Evolutionary conservation across 2,329 filamentous ascomycete species (phyloP), one percentile per base, ranked within the genome.

Genomic region (Exophiala phaeomuriformis): DNA sequence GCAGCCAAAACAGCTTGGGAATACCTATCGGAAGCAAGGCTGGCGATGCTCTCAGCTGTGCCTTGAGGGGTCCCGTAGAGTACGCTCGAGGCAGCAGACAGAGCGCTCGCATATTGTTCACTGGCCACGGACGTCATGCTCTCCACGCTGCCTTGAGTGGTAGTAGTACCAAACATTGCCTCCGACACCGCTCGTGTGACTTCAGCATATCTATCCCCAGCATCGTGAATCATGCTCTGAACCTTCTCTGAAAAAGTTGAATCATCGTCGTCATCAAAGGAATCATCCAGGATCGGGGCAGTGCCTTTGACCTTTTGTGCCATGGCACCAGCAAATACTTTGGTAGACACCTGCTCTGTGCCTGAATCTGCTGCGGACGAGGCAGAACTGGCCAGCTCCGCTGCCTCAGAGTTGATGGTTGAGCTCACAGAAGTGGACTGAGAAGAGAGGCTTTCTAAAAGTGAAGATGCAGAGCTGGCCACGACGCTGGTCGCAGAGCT

Each of bases 1-100:
- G 80, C 80, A 51, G 80, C 79, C 53, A 77, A 74, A 52, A 83
- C 77, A 49, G 81, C 81, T 55, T 78, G 71, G 30, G 71, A 68
- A 64, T 81, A 83, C 55, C 75, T 75, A 45, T 79, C 75, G 27
- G 76, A 73, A 10, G 76, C 77, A 37, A 74, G 73, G 54, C 73
- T 78, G 5, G 73, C 73, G 29, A 76, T 69, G 47, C 72, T 77
- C 57, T 75, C 71, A 6, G 62, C 67, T 31, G 65, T 63, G n/a
- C 71, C 69, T 53, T 70, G 64, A 43, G 70, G 63, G 4, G 69
- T 74, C 9, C 79, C 78, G 59, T 81, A 81, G 0, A 83, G 63
- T 4, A 73, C 76, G 49, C 70, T 75, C 49, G 78, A 82, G 0
- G 80, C 81, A 42, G 80, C 80, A 35, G 73, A 70, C 30, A 82